These are phyloP conservation scores for Sporothrix globosa DNA, from an alignment of 2,329 filamentous ascomycete genomes.

Conservation along the genomic window DNA sequence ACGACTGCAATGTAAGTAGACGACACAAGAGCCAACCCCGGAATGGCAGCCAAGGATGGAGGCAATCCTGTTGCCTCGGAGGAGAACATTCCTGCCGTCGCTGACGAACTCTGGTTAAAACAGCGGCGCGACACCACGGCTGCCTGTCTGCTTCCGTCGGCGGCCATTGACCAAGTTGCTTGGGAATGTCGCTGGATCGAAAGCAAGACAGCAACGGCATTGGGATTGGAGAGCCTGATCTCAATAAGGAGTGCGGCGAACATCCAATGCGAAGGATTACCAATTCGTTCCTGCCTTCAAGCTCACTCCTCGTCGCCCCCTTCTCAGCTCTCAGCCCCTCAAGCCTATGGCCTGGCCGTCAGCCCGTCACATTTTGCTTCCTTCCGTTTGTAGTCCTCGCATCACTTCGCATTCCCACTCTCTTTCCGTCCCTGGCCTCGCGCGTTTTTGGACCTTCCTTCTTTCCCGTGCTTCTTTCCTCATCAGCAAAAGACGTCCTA, in stretches of 20 bases:
- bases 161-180: neutral
- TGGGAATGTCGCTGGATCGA: neutral
- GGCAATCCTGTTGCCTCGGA: constrained; percentile 5
- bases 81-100: constrained; percentile 9
- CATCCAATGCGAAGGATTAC: constrained; percentile 11
- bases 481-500: neutral
- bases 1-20: neutral
- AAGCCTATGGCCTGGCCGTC: neutral
- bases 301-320: too few relatives aligned
- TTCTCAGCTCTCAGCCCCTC: neutral
- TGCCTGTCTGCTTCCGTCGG: neutral
- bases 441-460: neutral
- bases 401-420: neutral
- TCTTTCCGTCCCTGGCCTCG: neutral
- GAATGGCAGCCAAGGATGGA: neutral
- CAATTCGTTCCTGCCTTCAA: constrained; percentile 2
- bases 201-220: too few relatives aligned
- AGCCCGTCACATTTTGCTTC: neutral
- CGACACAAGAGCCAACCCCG: neutral
- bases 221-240: neutral
- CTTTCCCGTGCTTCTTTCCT: neutral
- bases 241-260: neutral
- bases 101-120: constrained; percentile 14
- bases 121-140: neutral
- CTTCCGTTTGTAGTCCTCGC: neutral